A percentile compares a stretch with the other conserved stretches of the same genome.
These are phyloP conservation scores for Aspergillus udagawae DNA, from an alignment of 2,329 filamentous ascomycete species.

Conservation along the genomic window DNA sequence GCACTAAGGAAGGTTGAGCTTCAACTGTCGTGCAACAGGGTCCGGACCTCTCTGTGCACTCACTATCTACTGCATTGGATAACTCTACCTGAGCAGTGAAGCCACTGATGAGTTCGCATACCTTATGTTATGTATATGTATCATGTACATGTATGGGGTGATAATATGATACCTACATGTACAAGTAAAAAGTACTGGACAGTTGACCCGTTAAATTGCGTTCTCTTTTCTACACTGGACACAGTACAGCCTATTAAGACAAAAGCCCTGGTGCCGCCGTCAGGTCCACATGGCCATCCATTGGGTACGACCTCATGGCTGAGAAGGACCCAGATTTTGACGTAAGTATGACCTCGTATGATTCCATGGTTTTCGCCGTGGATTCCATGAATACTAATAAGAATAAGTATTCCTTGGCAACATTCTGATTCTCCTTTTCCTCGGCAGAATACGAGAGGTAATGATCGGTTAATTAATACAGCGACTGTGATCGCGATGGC, in stretches of 20 bases:
- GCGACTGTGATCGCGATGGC: too few species aligned
- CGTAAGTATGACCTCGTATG: not conserved
- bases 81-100: not conserved
- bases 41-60: too few species aligned
- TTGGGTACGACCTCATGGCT: not conserved
- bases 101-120: not conserved
- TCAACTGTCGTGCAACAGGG: not conserved
- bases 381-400: too few species aligned
- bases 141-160: too few species aligned
- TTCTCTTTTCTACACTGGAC: too few species aligned
- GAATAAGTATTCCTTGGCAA: too few species aligned
- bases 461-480: too few species aligned
- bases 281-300: not conserved
- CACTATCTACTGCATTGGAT: not conserved
- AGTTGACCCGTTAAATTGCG: not conserved
- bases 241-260: too few species aligned
- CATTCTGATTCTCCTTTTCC: too few species aligned
- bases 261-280: not conserved
- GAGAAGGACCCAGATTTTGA: not conserved
- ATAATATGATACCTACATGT: not conserved
- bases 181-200: not conserved
- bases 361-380: too few species aligned
- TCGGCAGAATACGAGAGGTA: too few species aligned
- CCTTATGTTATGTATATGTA: not conserved
- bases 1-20: not conserved